phyloP scores from a whole-genome alignment of 129 eudicot species.

The Saposhnikovia divaricata region DNA sequence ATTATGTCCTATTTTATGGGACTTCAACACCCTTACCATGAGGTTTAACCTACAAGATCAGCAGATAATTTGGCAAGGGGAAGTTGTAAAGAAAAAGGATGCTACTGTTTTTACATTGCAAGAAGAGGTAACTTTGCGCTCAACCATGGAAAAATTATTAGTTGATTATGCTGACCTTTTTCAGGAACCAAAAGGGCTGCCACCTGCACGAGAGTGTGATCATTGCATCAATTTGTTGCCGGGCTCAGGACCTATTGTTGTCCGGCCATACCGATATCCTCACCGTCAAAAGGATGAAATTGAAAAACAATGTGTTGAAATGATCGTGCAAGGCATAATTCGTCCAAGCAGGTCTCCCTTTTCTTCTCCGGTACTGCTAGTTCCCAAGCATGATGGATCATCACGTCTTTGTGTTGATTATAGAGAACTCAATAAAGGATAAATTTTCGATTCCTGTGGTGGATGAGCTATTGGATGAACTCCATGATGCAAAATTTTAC shows the following conservation, averaged over 20 bases:
- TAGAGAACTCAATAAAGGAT: too few relatives aligned
- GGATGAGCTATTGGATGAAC: too few relatives aligned
- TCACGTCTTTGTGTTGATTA: too few relatives aligned
- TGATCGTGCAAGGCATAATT: neutral
- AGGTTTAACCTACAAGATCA: neutral
- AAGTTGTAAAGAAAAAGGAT: neutral
- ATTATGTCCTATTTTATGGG: neutral
- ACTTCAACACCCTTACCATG: neutral
- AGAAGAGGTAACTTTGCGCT: neutral
- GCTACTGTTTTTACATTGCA: neutral
- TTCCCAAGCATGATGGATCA: neutral
- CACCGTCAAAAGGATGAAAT: neutral
- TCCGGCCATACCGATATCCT: neutral
- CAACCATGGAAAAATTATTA: too few relatives aligned
- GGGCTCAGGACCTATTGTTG: neutral
- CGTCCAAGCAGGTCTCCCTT: neutral
- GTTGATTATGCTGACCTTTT: neutral
- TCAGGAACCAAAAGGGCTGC: neutral
- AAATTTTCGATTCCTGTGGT: too few relatives aligned
- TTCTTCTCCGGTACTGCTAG: neutral
- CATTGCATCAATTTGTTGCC: too few relatives aligned
- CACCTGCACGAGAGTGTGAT: neutral
- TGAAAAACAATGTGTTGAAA: neutral
- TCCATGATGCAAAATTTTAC: too few relatives aligned
- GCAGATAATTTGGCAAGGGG: neutral